A percentile compares a stretch with the other conserved stretches of the same genome.
These are phyloP conservation scores for Chrysanthemum seticuspe DNA, from an alignment of 129 eudicot species.

Conservation along the genomic window DNA sequence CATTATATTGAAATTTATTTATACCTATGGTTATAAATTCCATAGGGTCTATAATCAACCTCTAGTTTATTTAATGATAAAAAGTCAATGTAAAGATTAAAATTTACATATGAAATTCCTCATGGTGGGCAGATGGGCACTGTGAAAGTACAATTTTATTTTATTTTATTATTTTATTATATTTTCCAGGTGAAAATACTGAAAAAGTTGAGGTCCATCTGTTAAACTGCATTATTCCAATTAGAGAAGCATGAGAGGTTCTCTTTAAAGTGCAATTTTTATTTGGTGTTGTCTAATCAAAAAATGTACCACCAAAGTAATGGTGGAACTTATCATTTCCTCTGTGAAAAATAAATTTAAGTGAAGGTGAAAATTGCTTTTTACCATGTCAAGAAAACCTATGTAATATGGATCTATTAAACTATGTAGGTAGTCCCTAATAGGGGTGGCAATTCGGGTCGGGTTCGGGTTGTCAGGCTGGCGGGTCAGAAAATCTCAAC, in stretches of 20 bases:
- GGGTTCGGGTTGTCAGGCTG: too few species aligned
- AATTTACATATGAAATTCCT: slow-evolving; percentile 33
- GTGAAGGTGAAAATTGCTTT: slow-evolving; percentile 18
- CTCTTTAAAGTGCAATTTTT: slow-evolving; percentile 36
- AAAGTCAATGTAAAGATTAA: slow-evolving; percentile 30
- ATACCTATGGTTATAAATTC: slow-evolving; percentile 21
- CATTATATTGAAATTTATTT: slow-evolving; percentile 4
- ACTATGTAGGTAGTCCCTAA: too few species aligned
- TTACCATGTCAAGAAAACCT: slow-evolving; percentile 14
- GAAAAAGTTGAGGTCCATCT: slow-evolving; percentile 34
- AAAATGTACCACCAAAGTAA: slow-evolving; percentile 23
- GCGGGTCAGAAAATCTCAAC: too few species aligned
- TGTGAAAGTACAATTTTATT: slow-evolving; percentile 23
- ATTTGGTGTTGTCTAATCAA: slow-evolving; percentile 42
- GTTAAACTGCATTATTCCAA: slow-evolving; percentile 40
- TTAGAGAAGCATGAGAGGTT: slow-evolving; percentile 42
- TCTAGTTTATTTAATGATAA: slow-evolving; percentile 24
- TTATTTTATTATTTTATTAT: slow-evolving; percentile 17
- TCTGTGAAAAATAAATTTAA: slow-evolving; percentile 16
- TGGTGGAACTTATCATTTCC: slow-evolving; percentile 32
- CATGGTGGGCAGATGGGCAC: slow-evolving; percentile 25
- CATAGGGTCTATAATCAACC: slow-evolving; percentile 29
- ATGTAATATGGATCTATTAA: not conserved
- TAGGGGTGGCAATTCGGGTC: too few species aligned
- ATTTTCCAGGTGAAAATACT: slow-evolving; percentile 38